A percentile compares a stretch with the other conserved stretches of the same genome.
These are phyloP conservation scores for Mychonastes homosphaera DNA, from an alignment of 139 green algal genomes.

Conservation along the genomic window DNA sequence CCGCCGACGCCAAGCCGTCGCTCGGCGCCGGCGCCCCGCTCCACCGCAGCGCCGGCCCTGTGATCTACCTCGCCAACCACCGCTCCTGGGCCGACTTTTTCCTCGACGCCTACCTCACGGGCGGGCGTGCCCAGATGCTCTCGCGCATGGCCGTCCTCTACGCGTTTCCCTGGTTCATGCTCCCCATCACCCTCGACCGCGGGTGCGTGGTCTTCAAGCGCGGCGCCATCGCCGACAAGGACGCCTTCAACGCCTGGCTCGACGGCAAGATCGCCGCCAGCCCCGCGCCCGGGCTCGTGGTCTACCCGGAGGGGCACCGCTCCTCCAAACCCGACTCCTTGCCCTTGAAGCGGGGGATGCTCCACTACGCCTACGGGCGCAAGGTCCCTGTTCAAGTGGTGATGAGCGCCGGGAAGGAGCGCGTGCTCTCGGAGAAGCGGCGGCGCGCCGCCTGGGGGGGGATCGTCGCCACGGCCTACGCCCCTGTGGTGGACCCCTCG, in stretches of 20 bases:
- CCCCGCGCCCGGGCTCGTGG: slow-evolving; percentile 40
- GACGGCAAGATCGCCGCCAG: slow-evolving; percentile 34
- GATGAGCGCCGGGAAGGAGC: slow-evolving; percentile 59
- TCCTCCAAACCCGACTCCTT: slow-evolving; percentile 48
- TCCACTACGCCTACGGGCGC: slow-evolving; percentile 69
- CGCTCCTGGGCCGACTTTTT: slow-evolving; percentile 87
- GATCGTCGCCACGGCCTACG: slow-evolving; percentile 33
- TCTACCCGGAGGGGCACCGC: slow-evolving; percentile 71
- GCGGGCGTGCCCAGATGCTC: slow-evolving; percentile 63
- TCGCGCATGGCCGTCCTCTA: slow-evolving; percentile 64
- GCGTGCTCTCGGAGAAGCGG: slow-evolving; percentile 44
- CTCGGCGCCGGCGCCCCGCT: not conserved
- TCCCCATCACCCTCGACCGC: slow-evolving; percentile 35
- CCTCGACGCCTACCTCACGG: slow-evolving; percentile 67
- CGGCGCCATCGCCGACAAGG: slow-evolving; percentile 51
- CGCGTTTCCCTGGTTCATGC: slow-evolving; percentile 81
- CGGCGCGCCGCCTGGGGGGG: slow-evolving; percentile 22
- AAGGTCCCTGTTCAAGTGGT: slow-evolving; percentile 69
- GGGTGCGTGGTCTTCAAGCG: slow-evolving; percentile 75
- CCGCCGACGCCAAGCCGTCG: not conserved
- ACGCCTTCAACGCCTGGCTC: slow-evolving; percentile 61
- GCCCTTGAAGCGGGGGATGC: slow-evolving; percentile 82
- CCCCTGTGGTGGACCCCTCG: slow-evolving; percentile 28
- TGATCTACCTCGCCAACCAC: slow-evolving; percentile 76
- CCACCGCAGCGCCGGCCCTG: slow-evolving; percentile 15